These are phyloP conservation scores for Gastrodia elata DNA, from an alignment of 106 monocot genomes.

Conservation along the genomic window DNA sequence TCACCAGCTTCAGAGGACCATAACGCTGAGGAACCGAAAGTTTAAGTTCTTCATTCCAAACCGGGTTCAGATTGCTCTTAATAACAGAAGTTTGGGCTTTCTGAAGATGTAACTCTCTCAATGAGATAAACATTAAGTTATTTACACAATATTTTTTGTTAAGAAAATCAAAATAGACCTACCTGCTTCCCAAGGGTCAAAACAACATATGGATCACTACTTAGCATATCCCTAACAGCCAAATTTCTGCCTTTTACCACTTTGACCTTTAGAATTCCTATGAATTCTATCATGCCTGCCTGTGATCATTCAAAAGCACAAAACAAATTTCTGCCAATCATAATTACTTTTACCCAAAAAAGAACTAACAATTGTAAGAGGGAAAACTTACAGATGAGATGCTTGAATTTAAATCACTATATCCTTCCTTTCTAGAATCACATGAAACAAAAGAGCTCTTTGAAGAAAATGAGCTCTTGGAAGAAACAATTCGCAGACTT, in stretches of 20 bases:
- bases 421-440: slow-evolving; percentile 18
- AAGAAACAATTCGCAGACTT: slow-evolving; percentile 72
- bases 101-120: slow-evolving; percentile 28
- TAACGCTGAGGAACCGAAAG: slow-evolving; percentile 64
- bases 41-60: slow-evolving; percentile 84
- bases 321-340: not conserved
- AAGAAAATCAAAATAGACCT: not conserved
- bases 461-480: slow-evolving; percentile 16
- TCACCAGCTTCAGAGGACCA: slow-evolving; percentile 75
- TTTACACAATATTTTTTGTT: not conserved
- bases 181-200: slow-evolving; percentile 65
- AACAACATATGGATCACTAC: slow-evolving; percentile 80
- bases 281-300: slow-evolving; percentile 51
- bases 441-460: slow-evolving; percentile 25
- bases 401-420: not conserved
- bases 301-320: slow-evolving; percentile 13
- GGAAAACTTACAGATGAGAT: slow-evolving; percentile 12
- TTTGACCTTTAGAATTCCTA: slow-evolving; percentile 68
- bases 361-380: not conserved
- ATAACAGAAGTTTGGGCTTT: slow-evolving; percentile 58
- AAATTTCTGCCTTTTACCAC: slow-evolving; percentile 58
- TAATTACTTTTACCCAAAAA: not conserved
- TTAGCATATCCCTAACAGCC: slow-evolving; percentile 64
- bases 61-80: slow-evolving; percentile 75
- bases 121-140: not conserved